Evolutionary conservation across 2,329 filamentous ascomycete species (phyloP), one percentile per base, ranked within the genome.

Genomic region (Elsinoe necatrix): DNA sequence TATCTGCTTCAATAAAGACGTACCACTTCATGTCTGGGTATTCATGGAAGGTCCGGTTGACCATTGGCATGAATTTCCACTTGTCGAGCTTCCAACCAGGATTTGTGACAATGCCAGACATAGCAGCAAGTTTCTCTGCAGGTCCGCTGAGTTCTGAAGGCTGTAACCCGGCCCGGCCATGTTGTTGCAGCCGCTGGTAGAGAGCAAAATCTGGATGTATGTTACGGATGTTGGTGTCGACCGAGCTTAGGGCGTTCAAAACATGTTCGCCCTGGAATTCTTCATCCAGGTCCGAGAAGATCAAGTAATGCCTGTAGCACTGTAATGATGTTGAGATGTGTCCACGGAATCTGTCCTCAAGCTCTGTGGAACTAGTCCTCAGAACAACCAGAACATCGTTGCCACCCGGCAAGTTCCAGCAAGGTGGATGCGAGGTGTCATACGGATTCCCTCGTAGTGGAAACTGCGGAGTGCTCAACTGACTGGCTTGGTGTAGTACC

Each of bases 1-100:
- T 81, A 62, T 83, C 80, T 0, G 77, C 75, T 61, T 82, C 80
- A 47, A 80, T 75, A 64, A 83, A 83, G 52, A 81, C 69, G 60
- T 76, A 83, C 80, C 80, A 83, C 57, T 76, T 77, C 51, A 77
- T 77, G 23, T 78, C 67, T 1, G 75, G 74, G 39, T 67, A 64
- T 37, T 69, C 64, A 1, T 57, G 42, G 11, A 60, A 51, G 1
- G 64, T 66, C 16, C 58, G 57, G 35, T 64, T 62, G 3, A 80
- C 67, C 70, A 78, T 79, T 21, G 78, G 76, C 27, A 81, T 63
- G 58, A 80, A 80, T 63, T 81, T 81, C 71, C 75, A 81, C 62
- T 78, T 78, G 58, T 70, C 68, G 1, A 70, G 62, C 16, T 63
- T 60, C 66, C 67, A 69, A 41, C 67, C 67, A 8, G 66, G 62